Evolutionary conservation across 2,329 filamentous ascomycete genomes (phyloP), one percentile per base, ranked within the genome.

Genomic region (Penicillium brevicompactum): DNA sequence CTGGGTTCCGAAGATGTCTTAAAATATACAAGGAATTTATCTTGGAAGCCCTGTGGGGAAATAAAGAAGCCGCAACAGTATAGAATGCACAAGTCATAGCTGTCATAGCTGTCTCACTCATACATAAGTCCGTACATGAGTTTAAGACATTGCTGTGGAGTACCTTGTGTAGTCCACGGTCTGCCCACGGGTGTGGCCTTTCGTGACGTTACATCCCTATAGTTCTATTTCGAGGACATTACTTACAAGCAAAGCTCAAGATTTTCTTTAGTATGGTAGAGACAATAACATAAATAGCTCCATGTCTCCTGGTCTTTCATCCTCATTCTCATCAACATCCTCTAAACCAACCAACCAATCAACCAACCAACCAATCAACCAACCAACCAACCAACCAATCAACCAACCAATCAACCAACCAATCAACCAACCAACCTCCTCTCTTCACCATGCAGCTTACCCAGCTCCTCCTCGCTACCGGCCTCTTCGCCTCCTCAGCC

Each of bases 391-490:
- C 5, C 41, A 32, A 3, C 37, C 18, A 42, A 42, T 3, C 24
- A n/a, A 49, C 37, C 18, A 42, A 42, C 4, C 24, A n/a, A 2
- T 22, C 16, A 41, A 41, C 4, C 24, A 14, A 49, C 11, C 1
- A 2, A 21, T 21, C 34, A 40, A 41, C n/a, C 47, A 45, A 32
- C 30, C 40, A 46, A 61, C 66, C 58, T 41, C 18, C 18, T n/a
- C 38, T 18, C 38, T 21, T 58, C 62, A 77, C 46, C 34, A 80
- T 80, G 78, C 76, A 79, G 65, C 67, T 80, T 72, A 73, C 76
- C 59, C 69, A 70, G 63, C 61, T 74, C 55, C 65, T 77, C 60
- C 51, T 77, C 56, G 47, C 60, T 30, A 59, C 70, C 13, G 51
- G 58, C 63, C 59, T 74, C 64, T 44, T 75, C 58, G 64, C 75